Conservation (phyloP, 2,329 filamentous ascomycete genomes). For the Aureobasidium sp. region DNA sequence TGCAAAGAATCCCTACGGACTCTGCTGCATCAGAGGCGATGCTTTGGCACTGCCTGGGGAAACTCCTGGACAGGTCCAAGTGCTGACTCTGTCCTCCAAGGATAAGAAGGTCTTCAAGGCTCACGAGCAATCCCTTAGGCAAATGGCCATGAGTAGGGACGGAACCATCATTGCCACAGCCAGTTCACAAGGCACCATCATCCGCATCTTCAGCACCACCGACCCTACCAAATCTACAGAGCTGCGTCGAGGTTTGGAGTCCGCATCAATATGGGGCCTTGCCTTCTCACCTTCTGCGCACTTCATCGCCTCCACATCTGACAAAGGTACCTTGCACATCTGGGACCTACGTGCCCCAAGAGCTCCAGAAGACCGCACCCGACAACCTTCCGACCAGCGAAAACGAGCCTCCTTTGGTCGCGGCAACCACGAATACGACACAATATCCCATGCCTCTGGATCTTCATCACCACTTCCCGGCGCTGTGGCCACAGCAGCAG, state of each 20-base stretch:
- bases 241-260: constrained; percentile 81
- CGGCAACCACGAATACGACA: constrained; percentile 11
- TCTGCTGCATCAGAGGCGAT: constrained; percentile 69
- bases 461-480: constrained; percentile 16
- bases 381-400: constrained; percentile 19
- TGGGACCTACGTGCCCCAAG: constrained; percentile 68
- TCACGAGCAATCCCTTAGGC: constrained; percentile 71
- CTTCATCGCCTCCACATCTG: constrained; percentile 83
- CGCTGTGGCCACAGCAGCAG: constrained; percentile 23
- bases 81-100: constrained; percentile 69
- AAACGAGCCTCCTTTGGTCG: constrained; percentile 13
- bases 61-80: constrained; percentile 78
- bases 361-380: constrained; percentile 30
- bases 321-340: constrained; percentile 92
- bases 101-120: constrained; percentile 93
- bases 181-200: constrained; percentile 81
- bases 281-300: constrained; percentile 77
- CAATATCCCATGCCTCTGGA: constrained; percentile 13
- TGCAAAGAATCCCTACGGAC: constrained; percentile 70
- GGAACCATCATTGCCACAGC: constrained; percentile 80
- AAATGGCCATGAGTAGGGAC: constrained; percentile 71
- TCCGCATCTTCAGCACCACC: constrained; percentile 74
- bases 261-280: constrained; percentile 78
- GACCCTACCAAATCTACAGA: constrained; percentile 78
- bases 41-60: constrained; percentile 81